Evolutionary conservation across 2,329 filamentous ascomycete species (phyloP), one percentile per base, ranked within the genome.

Genomic region (Furcasterigmium sp.): DNA sequence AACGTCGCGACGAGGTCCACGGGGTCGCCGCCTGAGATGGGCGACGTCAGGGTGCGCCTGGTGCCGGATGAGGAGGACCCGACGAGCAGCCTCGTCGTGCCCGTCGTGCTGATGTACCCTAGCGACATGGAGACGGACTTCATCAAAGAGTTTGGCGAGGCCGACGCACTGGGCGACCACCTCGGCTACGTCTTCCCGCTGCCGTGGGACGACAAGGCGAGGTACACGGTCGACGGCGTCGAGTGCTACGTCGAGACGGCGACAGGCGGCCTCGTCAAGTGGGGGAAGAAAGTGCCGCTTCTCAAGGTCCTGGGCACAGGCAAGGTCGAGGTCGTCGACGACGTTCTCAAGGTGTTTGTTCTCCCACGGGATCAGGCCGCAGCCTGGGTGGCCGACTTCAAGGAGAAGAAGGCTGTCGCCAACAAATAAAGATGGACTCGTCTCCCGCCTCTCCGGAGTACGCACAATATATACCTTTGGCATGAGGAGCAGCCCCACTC

Each of bases 231-330:
- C 1, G 70, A 72, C 1, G 70, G 65, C 1, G 87, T 95, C 5
- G 90, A 95, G 53, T 93, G 88, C 56, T 97, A 88, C 63, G 85
- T 95, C 72, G 90, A 96, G 70, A 97, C 90, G 0, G 66, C 67
- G 4, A 70, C 73, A 0, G 90, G 90, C 0, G 90, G 91, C 0
- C 63, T 98, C 55, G 80, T 95, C 56, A 96, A 95, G 69, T 83
- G 91, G 18, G 91, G 93, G 38, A 91, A 87, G 76, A 93, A 91
- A 59, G 75, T 93, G 50, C 72, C 80, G 17, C 62, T 97, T 53
- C 64, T 89, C 40, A 87, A 89, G 68, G 77, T 91, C 23, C 64
- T 97, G 49, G 73, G 73, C 8, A 80, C 79, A 8, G 89, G 87
- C 7, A 90, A 85, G 57, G 80, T 94, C 7, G 91, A 95, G 66